Percentiles rank a stretch among this genome's conserved stretches.
phyloP scores from a whole-genome alignment of 805 yeast species.

The Saccharomycopsis babjevae region DNA sequence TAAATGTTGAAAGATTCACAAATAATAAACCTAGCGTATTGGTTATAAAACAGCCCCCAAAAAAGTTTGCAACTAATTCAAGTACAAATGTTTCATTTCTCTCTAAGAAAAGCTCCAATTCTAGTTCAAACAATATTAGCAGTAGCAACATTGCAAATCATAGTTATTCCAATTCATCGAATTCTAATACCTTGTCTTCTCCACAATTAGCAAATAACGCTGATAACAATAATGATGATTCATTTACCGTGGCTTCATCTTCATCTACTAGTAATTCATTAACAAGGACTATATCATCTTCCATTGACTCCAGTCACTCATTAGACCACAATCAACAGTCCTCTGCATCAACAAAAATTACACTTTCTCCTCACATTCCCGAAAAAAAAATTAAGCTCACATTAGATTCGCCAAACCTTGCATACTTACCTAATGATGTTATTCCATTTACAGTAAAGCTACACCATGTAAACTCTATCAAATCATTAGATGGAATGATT shows the following conservation, averaged over 20 bases:
- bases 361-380: constrained; percentile 2
- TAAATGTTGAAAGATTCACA: constrained; percentile 59
- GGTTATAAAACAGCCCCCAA: constrained; percentile 45
- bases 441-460: constrained; percentile 62
- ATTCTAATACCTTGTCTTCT: not conserved
- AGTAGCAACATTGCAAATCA: not conserved
- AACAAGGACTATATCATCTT: not conserved
- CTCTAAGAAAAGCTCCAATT: constrained; percentile 17
- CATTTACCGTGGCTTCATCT: not conserved
- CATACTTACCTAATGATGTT: constrained; percentile 69
- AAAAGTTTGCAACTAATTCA: constrained; percentile 27
- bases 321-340: not conserved
- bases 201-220: not conserved
- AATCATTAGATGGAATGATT: constrained; percentile 63
- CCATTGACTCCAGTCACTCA: not conserved
- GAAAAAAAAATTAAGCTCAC: constrained; percentile 24
- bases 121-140: constrained; percentile 18
- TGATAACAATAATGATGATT: not conserved
- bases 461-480: constrained; percentile 60
- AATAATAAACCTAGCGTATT: constrained; percentile 58
- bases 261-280: not conserved
- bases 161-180: not conserved
- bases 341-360: not conserved
- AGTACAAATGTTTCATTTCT: not conserved
- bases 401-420: constrained; percentile 47